Base-by-base conservation (phyloP, 2,329 filamentous ascomycete species). In the Cryoendolithus antarcticus region DNA sequence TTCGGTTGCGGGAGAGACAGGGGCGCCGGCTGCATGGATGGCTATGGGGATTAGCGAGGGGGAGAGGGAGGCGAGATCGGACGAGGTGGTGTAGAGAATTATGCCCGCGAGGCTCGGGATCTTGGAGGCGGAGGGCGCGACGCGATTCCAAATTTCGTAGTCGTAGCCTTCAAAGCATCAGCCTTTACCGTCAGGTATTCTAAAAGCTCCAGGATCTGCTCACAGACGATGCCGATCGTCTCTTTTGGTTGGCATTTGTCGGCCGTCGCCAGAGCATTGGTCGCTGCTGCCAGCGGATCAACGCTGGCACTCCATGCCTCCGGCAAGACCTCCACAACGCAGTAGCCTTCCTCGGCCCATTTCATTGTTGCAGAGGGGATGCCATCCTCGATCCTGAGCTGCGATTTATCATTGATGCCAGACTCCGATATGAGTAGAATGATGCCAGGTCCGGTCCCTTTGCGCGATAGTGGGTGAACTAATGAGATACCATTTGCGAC, bases 311-410 rank as follows among this genome's bases (percentile, higher is more conserved):
- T n/a, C 32, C 31, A 34, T 21, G 48, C 45, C n/a, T 46, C 48
- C 1, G 62, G 49, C 2, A 59, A 52, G 1, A 82, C 53, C 53
- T 80, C 69, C 0, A 64, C 74, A 3, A 82, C 75, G 0, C 71
- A 63, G 47, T 74, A 82, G 0, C 79, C 76, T 54, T 84, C 80
- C 52, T 84, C 79, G 0, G 77, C 78, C 80, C 80, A 83, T 57
- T 83, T 84, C 44, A 72, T 53, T 9, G 74, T 50, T 0, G 74
- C 72, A 6, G 70, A 64, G 0, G 78, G 77, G 39, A 70, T 67
- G 1, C 36, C 39, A 19, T 41, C 32, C 30, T 32, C 12, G 30
- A 15, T 34, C 36, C 13, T 38, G 39, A 66, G 53, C 33, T 59
- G 61, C 35, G 15, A 19, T 57, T 55, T 21, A 63, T 62, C 28